Evolutionary conservation across 2,329 filamentous ascomycete genomes (phyloP), one percentile per base, ranked within the genome.

Genomic region (Ascosphaera aggregata): DNA sequence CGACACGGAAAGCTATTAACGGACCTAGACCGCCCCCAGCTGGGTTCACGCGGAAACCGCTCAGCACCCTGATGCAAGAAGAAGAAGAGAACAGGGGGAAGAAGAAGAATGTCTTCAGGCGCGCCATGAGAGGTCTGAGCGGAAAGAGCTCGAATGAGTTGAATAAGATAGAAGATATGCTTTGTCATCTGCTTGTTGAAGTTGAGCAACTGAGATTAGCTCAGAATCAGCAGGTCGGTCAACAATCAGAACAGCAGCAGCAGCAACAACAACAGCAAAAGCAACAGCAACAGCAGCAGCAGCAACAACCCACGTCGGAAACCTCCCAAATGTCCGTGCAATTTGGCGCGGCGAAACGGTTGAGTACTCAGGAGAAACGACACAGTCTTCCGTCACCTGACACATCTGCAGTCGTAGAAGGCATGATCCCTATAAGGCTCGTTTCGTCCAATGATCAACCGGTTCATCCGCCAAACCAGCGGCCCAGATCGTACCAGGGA

Each of bases 51-150:
- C 70, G 77, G 42, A 73, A 70, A 31, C 58, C 60, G 41, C 62
- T 62, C 32, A 63, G 64, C 42, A 51, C 50, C 47, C 62, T 59
- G 18, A 53, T 54, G 7, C 54, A 60, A 9, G 64, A 69, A 7
- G 67, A 70, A 15, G 69, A 72, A 22, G 71, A 76, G 36, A 50
- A 65, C 32, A 65, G 76, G 17, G 66, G 69, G 35, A 94, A 94
- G 69, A 84, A 82, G 53, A 80, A 82, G 58, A 93, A 82, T 52
- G 71, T 98, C n/a, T 89, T 95, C 61, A 80, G 78, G 49, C 75
- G 86, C 44, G 89, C 89, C n/a, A 65, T 98, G 38, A 86, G 91
- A 54, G 85, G 85, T 2, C 64, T 98, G 38, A 82, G 82, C 48
- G 70, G 78, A 51, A 91, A 89, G 61, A 86, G 82, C 39, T 75